Conservation (phyloP, 75 land plant species). For the Isoetes taiwanensis region DNA sequence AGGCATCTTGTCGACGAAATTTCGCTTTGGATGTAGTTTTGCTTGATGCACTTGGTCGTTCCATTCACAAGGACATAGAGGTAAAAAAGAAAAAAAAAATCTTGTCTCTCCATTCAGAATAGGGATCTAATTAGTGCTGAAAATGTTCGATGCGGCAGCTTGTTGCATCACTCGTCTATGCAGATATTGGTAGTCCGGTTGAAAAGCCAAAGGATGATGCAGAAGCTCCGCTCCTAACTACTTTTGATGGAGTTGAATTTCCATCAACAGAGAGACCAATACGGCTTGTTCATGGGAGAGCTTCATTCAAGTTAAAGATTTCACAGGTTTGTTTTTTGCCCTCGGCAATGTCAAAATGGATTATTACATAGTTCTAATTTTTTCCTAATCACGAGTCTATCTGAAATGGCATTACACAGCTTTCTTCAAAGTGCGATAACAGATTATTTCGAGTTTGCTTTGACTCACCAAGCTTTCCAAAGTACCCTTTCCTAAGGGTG, state of each 20-base stretch:
- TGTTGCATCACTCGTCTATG: conserved; percentile 69
- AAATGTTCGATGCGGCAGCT: conserved; percentile 25
- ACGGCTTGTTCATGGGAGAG: conserved; percentile 57
- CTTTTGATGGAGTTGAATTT: conserved; percentile 71
- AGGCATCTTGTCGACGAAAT: conserved; percentile 86
- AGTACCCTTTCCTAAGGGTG: conserved; percentile 60
- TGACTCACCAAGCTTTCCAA: conserved; percentile 25
- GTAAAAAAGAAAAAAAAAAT: conserved; percentile 14
- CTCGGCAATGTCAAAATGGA: no score
- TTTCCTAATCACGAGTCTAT: no score
- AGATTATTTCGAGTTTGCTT: conserved; percentile 64
- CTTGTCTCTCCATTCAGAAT: background rate
- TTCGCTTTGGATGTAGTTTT: conserved; percentile 74
- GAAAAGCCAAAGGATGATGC: conserved; percentile 63
- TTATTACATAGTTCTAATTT: background rate
- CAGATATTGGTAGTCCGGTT: conserved; percentile 48
- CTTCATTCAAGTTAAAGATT: conserved; percentile 88
- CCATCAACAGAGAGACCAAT: conserved; percentile 55
- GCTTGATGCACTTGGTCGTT: conserved; percentile 52
- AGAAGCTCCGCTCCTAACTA: conserved; percentile 69
- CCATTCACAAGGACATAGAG: conserved; percentile 60
- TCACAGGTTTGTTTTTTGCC: conserved; percentile 53
- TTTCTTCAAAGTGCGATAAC: conserved; percentile 83
- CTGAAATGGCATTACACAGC: no score
- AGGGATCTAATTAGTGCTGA: background rate